Base-by-base conservation (phyloP, 371 early-diverging fungal species). In the Syncephalis plumigaleata region DNA sequence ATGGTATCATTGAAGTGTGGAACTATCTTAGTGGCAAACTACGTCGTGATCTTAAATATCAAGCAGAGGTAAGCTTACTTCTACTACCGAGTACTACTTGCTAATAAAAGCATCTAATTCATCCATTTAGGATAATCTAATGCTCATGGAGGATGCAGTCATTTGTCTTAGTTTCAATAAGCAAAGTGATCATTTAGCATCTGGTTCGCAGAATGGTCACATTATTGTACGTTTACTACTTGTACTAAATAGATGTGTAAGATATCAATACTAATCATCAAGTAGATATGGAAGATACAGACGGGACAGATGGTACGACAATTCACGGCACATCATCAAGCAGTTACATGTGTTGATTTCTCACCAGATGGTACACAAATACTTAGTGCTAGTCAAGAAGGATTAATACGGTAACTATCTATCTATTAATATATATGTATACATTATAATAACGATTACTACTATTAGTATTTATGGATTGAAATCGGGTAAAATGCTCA, bases 1-100 rank as follows among this genome's bases (percentile, higher is more conserved):
- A 93, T 67, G 96, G 96, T 1, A 83, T 92, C 51, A 82, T 95
- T 45, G 94, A 95, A 59, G 58, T 95, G 13, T 95, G 91, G 91
- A 87, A 91, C 54, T 74, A 75, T 45, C 60, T 77, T 44, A 90
- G 89, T 1, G 92, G 90, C 0, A 93, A 91, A 51, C 63, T 91
- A 16, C 66, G 91, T 18, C 79, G 69, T 47, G 94, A 92, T 57
- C 60, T 95, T 39, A 67, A 70, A 46, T 95, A 91, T 59, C 96
- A 95, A 60, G 78, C 79, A 0, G 81, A 84, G 52, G 86, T 81
- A 63, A 49, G 57, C n/a, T n/a, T 45, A 18, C 3, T 39, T 16
- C 5, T 39, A 7, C n/a, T n/a, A n/a, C n/a, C n/a, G n/a, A n/a
- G n/a, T n/a, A n/a, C n/a, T n/a, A n/a, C n/a, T n/a, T n/a, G n/a